Evolutionary conservation across 1,139 yeast species (phyloP).

Genomic region (Pneumocystis canis): DNA sequence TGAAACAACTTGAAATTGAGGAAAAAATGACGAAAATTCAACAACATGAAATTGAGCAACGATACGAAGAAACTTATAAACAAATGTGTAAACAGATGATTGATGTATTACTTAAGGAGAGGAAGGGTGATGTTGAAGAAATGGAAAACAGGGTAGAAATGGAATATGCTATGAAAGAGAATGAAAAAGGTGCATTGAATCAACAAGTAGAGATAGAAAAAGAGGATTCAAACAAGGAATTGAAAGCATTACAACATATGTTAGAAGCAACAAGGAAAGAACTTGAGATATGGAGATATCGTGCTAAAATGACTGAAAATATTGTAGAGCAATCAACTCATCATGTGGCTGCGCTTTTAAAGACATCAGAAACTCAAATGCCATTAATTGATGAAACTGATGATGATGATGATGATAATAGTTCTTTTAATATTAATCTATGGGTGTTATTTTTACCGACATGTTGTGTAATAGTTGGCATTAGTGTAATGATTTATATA

Average conservation of each 20-base stretch:
- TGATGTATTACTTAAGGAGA: background rate
- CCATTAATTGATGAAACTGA: background rate
- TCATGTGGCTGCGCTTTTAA: background rate
- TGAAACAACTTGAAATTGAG: background rate
- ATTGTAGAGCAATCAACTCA: background rate
- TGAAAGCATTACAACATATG: background rate
- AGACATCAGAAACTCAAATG: background rate
- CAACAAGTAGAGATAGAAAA: background rate
- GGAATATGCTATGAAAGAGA: background rate
- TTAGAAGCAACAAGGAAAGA: background rate
- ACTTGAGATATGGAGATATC: background rate
- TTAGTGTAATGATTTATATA: background rate
- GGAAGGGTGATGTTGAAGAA: background rate
- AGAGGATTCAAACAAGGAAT: background rate
- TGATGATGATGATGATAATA: background rate
- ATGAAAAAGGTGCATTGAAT: background rate
- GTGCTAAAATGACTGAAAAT: background rate
- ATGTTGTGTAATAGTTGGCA: background rate
- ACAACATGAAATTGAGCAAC: background rate
- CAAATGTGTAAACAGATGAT: background rate
- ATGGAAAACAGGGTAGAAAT: background rate
- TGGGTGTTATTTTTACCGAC: background rate
- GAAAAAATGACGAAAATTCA: background rate
- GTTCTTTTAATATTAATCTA: background rate
- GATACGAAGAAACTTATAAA: background rate